Conservation (phyloP, 1,139 yeast genomes). For the Magnusiomyces tetraspermus region DNA sequence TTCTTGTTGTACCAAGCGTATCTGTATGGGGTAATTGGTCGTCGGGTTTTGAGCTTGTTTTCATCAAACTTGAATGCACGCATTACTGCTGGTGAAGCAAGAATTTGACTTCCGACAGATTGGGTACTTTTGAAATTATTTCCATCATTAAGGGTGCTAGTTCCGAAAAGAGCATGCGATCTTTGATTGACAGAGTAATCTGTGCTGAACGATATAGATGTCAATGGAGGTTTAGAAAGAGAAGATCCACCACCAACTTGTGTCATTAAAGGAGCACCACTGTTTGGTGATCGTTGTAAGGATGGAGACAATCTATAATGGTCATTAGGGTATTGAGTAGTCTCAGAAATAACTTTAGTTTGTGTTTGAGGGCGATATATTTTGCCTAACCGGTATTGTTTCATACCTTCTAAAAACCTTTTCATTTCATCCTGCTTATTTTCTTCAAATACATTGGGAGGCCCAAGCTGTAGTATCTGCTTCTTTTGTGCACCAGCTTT, state of each 20-base stretch:
- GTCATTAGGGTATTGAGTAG: too few species aligned
- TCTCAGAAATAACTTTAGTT: background rate
- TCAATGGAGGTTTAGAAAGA: background rate
- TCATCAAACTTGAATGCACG: constrained; percentile 10
- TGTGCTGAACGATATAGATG: too few species aligned
- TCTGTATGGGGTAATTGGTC: constrained; percentile 7
- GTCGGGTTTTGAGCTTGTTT: background rate
- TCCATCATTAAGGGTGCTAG: background rate
- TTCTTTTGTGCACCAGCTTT: too few species aligned
- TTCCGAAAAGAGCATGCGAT: too few species aligned
- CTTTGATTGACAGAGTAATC: too few species aligned
- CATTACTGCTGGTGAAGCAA: constrained; percentile 5
- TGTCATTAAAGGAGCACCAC: background rate
- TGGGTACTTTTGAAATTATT: background rate
- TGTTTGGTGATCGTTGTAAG: background rate
- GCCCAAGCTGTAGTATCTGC: too few species aligned
- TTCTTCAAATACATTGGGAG: background rate
- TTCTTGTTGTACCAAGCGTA: constrained; percentile 6
- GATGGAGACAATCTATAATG: background rate
- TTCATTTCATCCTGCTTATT: background rate
- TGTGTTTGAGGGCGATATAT: background rate
- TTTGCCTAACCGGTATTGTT: background rate
- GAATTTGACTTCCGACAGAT: background rate
- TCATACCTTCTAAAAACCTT: background rate
- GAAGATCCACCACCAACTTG: constrained; percentile 1